phyloP scores from a whole-genome alignment of 1,139 yeast species.

The Suhomyces terraborum region DNA sequence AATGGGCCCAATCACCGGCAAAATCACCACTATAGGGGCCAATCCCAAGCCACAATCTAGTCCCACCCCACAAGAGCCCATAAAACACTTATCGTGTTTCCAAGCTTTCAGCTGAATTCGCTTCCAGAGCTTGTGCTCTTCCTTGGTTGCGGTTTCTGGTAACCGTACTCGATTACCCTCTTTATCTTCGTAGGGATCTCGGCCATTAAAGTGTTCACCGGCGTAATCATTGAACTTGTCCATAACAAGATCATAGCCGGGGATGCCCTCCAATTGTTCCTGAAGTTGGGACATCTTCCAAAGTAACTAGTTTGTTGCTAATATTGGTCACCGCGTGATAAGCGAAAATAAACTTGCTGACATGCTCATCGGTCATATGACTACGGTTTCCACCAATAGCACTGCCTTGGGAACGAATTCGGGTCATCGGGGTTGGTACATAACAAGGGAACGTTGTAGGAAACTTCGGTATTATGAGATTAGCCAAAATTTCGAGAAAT shows the following conservation, averaged over 20 bases:
- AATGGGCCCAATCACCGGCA: conserved; percentile 82
- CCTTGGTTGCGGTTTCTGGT: conserved; percentile 55
- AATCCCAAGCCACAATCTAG: conserved; percentile 77
- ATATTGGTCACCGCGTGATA: background rate
- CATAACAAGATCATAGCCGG: conserved; percentile 56
- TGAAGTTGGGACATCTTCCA: conserved; percentile 33
- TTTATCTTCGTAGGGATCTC: conserved; percentile 66
- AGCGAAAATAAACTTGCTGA: background rate
- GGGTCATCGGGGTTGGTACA: background rate
- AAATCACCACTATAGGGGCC: conserved; percentile 64
- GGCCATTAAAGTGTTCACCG: conserved; percentile 56
- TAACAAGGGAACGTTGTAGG: background rate
- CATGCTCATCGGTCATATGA: background rate
- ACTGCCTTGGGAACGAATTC: background rate
- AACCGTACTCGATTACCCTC: conserved; percentile 60
- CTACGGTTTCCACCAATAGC: no score
- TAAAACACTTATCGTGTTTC: conserved; percentile 77
- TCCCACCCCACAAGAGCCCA: conserved; percentile 72
- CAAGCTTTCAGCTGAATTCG: conserved; percentile 75
- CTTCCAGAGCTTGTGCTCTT: conserved; percentile 71
- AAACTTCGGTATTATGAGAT: background rate
- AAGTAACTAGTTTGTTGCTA: background rate
- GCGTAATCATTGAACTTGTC: conserved; percentile 67
- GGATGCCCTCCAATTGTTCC: conserved; percentile 50
- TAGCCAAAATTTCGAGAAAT: background rate